Evolutionary conservation across 2,329 filamentous ascomycete species (phyloP).

Genomic region (Zymoseptoria passerinii): DNA sequence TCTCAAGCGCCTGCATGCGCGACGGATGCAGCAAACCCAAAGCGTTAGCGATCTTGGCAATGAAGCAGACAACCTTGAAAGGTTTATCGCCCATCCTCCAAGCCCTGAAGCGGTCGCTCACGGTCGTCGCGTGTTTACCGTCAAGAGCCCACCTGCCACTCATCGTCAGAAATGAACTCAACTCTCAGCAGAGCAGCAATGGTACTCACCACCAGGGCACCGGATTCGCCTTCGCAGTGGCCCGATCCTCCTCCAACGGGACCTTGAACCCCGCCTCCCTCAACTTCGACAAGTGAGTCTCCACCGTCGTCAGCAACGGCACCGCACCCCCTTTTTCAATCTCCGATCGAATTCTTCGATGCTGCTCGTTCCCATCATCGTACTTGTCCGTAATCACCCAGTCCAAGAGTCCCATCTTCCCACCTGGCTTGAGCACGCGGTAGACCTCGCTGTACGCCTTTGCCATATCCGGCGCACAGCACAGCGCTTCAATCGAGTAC

Average conservation of each 20-base stretch:
- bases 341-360: slow-evolving; percentile 20
- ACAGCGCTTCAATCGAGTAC: slow-evolving; percentile 28
- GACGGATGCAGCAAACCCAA: slow-evolving; percentile 1
- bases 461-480: slow-evolving; percentile 22
- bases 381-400: slow-evolving; percentile 27
- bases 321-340: slow-evolving; percentile 27
- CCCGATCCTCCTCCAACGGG: slow-evolving; percentile 23
- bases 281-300: slow-evolving; percentile 18
- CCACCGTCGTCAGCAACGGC: slow-evolving; percentile 18
- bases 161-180: slow-evolving; percentile 54
- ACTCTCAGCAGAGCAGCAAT: slow-evolving; percentile 59
- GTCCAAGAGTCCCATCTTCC: slow-evolving; percentile 23
- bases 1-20: slow-evolving; percentile 3
- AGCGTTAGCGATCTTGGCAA: background rate
- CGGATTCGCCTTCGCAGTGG: slow-evolving; percentile 8
- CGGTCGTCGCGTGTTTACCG: background rate
- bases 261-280: slow-evolving; percentile 22
- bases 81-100: background rate
- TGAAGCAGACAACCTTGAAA: background rate
- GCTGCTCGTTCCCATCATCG: slow-evolving; percentile 17
- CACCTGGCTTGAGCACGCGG: slow-evolving; percentile 27
- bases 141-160: background rate
- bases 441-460: slow-evolving; percentile 23
- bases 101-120: background rate
- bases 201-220: slow-evolving; percentile 20